Percentiles rank a stretch among this genome's conserved stretches.
Conservation (phyloP, 2,329 filamentous ascomycete species). For the Fusarium proliferatum region DNA sequence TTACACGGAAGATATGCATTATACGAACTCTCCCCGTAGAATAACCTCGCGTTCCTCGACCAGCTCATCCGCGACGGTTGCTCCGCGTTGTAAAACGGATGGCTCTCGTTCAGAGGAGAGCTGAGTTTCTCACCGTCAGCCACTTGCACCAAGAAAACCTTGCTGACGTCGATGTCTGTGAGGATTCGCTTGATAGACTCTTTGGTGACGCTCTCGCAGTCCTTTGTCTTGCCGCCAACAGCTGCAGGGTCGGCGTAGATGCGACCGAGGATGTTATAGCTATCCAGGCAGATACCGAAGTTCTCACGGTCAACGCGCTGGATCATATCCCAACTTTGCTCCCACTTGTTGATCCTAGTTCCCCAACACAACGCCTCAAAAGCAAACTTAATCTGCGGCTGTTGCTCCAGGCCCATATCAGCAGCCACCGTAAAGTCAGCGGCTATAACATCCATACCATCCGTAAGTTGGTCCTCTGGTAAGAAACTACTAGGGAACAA, state of each 20-base stretch:
- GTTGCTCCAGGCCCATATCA: slow-evolving; percentile 70
- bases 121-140: slow-evolving; percentile 76
- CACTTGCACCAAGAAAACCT: slow-evolving; percentile 81
- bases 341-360: slow-evolving; percentile 77
- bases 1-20: slow-evolving; percentile 76
- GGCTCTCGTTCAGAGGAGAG: slow-evolving; percentile 66
- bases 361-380: slow-evolving; percentile 82
- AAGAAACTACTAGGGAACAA: slow-evolving; percentile 80
- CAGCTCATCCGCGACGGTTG: slow-evolving; percentile 75
- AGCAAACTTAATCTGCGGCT: slow-evolving; percentile 71
- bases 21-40: slow-evolving; percentile 64
- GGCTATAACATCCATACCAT: slow-evolving; percentile 66
- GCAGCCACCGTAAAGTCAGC: slow-evolving; percentile 73
- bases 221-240: slow-evolving; percentile 59
- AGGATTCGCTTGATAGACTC: slow-evolving; percentile 67
- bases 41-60: slow-evolving; percentile 76
- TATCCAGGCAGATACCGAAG: slow-evolving; percentile 82
- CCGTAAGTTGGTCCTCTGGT: slow-evolving; percentile 55
- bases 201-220: slow-evolving; percentile 66
- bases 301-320: slow-evolving; percentile 73
- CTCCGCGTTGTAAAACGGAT: slow-evolving; percentile 49
- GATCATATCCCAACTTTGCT: slow-evolving; percentile 76
- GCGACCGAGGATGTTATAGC: slow-evolving; percentile 79
- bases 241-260: slow-evolving; percentile 76
- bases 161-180: slow-evolving; percentile 66